A percentile compares a stretch with the other conserved stretches of the same genome.
These are phyloP conservation scores for Gracilaria vermiculophylla DNA, from an alignment of 23 red algal species.

Conservation along the genomic window DNA sequence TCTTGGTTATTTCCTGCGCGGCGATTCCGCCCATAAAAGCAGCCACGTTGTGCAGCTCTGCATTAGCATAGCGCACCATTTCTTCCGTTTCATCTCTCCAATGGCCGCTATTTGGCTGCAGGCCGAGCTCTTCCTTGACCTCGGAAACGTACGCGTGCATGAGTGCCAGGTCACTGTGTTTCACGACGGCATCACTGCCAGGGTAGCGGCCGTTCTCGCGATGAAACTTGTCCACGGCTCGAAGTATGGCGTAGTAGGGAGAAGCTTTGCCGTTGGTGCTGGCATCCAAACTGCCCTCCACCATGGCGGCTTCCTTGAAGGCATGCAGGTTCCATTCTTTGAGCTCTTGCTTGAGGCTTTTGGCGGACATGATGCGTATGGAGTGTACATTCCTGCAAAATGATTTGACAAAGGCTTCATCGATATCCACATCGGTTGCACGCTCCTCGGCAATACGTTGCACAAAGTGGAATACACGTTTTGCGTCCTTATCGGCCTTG, in stretches of 20 bases:
- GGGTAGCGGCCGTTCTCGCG: slow-evolving; percentile 49
- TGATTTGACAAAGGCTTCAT: slow-evolving; percentile 27
- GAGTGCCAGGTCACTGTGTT: slow-evolving; percentile 18
- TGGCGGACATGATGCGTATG: slow-evolving; percentile 24
- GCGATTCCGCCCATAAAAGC: slow-evolving; percentile 81
- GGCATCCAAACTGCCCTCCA: slow-evolving; percentile 36
- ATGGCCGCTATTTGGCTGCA: background rate
- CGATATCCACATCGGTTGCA: slow-evolving; percentile 1
- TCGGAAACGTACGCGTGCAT: slow-evolving; percentile 19
- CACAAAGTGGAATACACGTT: slow-evolving; percentile 26
- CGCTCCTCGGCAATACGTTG: slow-evolving; percentile 25
- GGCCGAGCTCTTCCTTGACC: slow-evolving; percentile 56
- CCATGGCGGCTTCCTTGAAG: slow-evolving; percentile 27
- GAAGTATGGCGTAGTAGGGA: slow-evolving; percentile 55
- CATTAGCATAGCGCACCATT: slow-evolving; percentile 69
- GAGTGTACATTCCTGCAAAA: slow-evolving; percentile 51
- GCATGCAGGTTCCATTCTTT: background rate
- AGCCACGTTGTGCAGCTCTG: slow-evolving; percentile 79
- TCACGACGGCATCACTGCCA: background rate
- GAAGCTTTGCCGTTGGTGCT: slow-evolving; percentile 5
- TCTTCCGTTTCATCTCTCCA: slow-evolving; percentile 69
- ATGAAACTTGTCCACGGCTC: slow-evolving; percentile 60
- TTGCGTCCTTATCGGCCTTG: slow-evolving; percentile 62
- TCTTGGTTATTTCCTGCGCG: slow-evolving; percentile 89
- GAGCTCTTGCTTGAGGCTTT: slow-evolving; percentile 47